Conservation (phyloP, 352 stramenopile genomes). For the Phytophthora chlamydospora region DNA sequence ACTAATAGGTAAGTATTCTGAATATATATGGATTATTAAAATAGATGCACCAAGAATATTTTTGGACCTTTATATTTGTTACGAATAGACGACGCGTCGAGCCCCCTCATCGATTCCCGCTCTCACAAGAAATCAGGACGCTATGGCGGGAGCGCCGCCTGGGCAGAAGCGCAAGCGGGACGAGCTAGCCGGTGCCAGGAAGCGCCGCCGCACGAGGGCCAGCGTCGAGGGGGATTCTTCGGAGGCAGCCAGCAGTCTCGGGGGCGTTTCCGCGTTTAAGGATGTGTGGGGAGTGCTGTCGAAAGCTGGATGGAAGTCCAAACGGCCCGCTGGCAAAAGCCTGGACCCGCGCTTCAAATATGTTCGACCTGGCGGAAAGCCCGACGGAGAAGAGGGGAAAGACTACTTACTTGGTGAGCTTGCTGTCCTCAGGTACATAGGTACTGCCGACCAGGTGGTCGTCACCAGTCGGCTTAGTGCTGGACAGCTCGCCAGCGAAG, state of each 20-base stretch:
- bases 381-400: not conserved
- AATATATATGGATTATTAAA: not conserved
- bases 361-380: conserved; percentile 4
- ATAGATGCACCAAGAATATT: not conserved
- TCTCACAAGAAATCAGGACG: not conserved
- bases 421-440: not conserved
- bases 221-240: not conserved
- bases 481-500: too few species aligned
- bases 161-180: conserved; percentile 8
- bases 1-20: not conserved
- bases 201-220: not conserved
- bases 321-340: not conserved
- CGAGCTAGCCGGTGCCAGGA: not conserved
- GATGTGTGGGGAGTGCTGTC: not conserved
- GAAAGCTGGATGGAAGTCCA: conserved; percentile 11
- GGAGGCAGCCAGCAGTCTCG: conserved; percentile 3
- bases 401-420: conserved; percentile 5
- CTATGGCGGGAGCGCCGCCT: conserved; percentile 2
- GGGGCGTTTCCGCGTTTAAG: conserved; percentile 7
- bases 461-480: too few species aligned
- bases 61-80: not conserved
- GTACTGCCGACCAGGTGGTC: too few species aligned
- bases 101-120: not conserved
- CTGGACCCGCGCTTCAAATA: not conserved
- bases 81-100: not conserved